These are phyloP conservation scores for Lasiodiplodia gonubiensis DNA, from an alignment of 2,329 filamentous ascomycete species.

Conservation along the genomic window DNA sequence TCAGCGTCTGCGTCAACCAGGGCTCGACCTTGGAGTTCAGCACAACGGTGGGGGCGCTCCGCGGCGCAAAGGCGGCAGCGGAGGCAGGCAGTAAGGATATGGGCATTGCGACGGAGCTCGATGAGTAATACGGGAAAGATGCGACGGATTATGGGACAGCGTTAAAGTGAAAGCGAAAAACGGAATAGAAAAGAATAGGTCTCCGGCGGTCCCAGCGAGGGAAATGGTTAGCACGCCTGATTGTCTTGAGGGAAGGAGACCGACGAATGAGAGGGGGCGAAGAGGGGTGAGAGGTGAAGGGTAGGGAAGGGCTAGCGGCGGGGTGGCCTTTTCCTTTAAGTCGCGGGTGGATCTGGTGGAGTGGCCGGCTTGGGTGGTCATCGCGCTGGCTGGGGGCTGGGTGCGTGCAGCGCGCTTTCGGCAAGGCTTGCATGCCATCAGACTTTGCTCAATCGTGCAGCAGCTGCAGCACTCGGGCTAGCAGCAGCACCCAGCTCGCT, in stretches of 20 bases:
- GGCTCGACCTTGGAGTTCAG: slow-evolving; percentile 90
- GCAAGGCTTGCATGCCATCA: slow-evolving; percentile 30
- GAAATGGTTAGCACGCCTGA: slow-evolving; percentile 46
- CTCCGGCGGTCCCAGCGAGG: slow-evolving; percentile 42
- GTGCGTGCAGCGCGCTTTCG: slow-evolving; percentile 29
- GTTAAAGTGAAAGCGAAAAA: slow-evolving; percentile 41
- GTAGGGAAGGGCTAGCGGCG: slow-evolving; percentile 46
- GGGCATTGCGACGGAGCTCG: slow-evolving; percentile 69
- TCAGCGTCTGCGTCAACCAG: slow-evolving; percentile 95
- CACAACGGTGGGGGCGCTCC: slow-evolving; percentile 93
- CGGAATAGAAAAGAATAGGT: slow-evolving; percentile 43
- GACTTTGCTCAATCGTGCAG: slow-evolving; percentile 27
- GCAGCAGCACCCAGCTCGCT: slow-evolving; percentile 19
- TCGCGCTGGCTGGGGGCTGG: slow-evolving; percentile 26
- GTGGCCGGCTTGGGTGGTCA: slow-evolving; percentile 25
- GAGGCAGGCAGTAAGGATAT: slow-evolving; percentile 92
- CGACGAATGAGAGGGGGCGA: slow-evolving; percentile 50
- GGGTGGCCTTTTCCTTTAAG: slow-evolving; percentile 38
- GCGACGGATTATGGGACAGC: slow-evolving; percentile 40
- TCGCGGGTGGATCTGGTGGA: slow-evolving; percentile 29
- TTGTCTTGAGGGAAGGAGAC: slow-evolving; percentile 43
- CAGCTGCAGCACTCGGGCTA: slow-evolving; percentile 20
- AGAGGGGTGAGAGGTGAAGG: slow-evolving; percentile 51
- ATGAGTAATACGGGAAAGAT: slow-evolving; percentile 39
- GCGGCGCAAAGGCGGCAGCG: slow-evolving; percentile 92